Conservation (phyloP, 2,329 filamentous ascomycete species). For the Coleophoma eucalyptorum region DNA sequence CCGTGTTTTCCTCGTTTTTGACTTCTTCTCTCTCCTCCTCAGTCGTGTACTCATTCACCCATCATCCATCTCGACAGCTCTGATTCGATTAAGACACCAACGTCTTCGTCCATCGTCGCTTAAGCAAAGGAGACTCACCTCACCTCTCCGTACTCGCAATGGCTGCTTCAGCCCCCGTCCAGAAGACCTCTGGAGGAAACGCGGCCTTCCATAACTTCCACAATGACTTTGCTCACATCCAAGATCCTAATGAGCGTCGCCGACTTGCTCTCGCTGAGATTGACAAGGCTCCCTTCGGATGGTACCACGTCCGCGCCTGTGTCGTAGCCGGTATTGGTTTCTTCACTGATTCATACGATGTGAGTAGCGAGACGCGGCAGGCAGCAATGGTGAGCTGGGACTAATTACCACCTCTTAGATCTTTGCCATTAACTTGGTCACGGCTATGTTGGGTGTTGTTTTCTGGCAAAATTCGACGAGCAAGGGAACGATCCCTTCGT, state of each 20-base stretch:
- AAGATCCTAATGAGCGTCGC: slow-evolving; percentile 74
- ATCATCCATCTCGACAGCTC: too few relatives aligned
- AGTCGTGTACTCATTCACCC: slow-evolving; percentile 7
- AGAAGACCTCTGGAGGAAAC: slow-evolving; percentile 55
- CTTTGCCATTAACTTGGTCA: slow-evolving; percentile 26
- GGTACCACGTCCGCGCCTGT: slow-evolving; percentile 77
- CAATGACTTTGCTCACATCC: slow-evolving; percentile 61
- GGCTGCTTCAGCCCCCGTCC: slow-evolving; percentile 13
- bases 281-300: slow-evolving; percentile 77
- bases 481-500: slow-evolving; percentile 56
- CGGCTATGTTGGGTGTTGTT: slow-evolving; percentile 24
- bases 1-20: neutral
- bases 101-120: neutral
- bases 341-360: slow-evolving; percentile 84
- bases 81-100: too few relatives aligned
- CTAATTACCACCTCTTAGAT: slow-evolving; percentile 12
- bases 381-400: neutral
- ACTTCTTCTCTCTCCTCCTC: slow-evolving; percentile 1
- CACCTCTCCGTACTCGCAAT: slow-evolving; percentile 12
- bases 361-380: slow-evolving; percentile 47
- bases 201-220: slow-evolving; percentile 71
- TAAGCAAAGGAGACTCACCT: neutral
- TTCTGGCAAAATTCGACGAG: slow-evolving; percentile 18
- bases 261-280: slow-evolving; percentile 77
- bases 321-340: slow-evolving; percentile 81